Evolutionary conservation across 1,284 basidiomycete species (phyloP).

Genomic region (Ustilago lituana): DNA sequence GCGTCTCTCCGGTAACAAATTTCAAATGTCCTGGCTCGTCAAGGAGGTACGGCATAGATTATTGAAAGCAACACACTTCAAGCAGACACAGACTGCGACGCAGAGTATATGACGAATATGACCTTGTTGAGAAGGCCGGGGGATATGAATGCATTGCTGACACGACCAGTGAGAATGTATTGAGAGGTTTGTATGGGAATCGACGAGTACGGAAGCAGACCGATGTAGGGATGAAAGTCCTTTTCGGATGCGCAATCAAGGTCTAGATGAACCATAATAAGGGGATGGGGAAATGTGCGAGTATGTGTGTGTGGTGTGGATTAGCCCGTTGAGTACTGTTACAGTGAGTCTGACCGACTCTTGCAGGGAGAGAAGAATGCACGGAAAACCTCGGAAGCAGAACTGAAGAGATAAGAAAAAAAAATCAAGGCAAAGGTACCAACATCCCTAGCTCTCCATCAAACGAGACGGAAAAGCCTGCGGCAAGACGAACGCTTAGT

Average conservation of each 20-base stretch:
- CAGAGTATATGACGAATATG: slow-evolving; percentile 15
- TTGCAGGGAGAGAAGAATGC: slow-evolving; percentile 42
- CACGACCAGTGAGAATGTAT: slow-evolving; percentile 14
- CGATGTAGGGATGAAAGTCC: slow-evolving; percentile 26
- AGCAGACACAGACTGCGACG: no score
- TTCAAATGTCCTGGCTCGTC: no score
- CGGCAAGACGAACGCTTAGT: slow-evolving; percentile 49
- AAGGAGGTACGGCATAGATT: no score
- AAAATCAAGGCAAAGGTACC: slow-evolving; percentile 17
- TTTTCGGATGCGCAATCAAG: slow-evolving; percentile 6
- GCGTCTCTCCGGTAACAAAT: no score
- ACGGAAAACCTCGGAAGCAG: slow-evolving; percentile 29
- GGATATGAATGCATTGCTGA: slow-evolving; percentile 50
- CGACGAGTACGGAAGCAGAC: slow-evolving; percentile 3
- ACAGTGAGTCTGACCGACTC: slow-evolving; percentile 49
- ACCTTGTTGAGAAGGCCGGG: slow-evolving; percentile 64
- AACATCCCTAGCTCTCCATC: slow-evolving; percentile 18
- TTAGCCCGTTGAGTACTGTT: slow-evolving; percentile 53
- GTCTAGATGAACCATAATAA: slow-evolving; percentile 6
- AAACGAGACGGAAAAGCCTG: not conserved
- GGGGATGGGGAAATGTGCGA: slow-evolving; percentile 5
- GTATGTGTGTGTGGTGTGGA: slow-evolving; percentile 9
- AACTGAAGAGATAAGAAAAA: slow-evolving; percentile 16
- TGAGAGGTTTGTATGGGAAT: slow-evolving; percentile 3
- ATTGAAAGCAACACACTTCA: not conserved